phyloP scores from a whole-genome alignment of 495 filamentous ascomycete species.

The Aspergillus hancockii region DNA sequence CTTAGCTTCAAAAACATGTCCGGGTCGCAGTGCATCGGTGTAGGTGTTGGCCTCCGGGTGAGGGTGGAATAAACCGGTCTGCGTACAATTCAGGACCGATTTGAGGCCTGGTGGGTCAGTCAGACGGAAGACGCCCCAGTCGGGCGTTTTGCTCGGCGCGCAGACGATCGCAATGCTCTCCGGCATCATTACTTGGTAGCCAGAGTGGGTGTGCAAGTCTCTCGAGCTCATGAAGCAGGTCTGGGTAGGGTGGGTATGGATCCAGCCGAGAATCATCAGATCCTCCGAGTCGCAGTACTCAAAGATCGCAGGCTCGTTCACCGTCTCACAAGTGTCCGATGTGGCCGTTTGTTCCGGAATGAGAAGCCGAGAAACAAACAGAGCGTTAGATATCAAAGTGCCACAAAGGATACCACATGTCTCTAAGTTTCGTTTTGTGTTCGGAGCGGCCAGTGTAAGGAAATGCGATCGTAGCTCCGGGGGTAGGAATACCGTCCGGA shows the following conservation, averaged over 20 bases:
- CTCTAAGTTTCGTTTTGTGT: constrained; percentile 81
- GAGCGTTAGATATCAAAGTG: constrained; percentile 84
- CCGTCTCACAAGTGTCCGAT: constrained; percentile 89
- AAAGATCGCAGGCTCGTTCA: constrained; percentile 78
- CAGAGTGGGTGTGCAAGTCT: constrained; percentile 88
- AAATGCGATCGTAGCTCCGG: constrained; percentile 70
- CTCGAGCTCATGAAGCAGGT: constrained; percentile 97
- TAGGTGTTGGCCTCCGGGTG: constrained; percentile 75
- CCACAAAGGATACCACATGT: constrained; percentile 95
- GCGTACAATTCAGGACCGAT: constrained; percentile 72
- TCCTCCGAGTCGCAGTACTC: constrained; percentile 87
- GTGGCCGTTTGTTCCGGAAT: constrained; percentile 91
- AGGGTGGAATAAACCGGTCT: constrained; percentile 81
- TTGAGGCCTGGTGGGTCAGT: constrained; percentile 89
- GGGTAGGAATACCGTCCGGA: constrained; percentile 87
- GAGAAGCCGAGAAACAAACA: constrained; percentile 84
- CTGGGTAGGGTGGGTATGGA: constrained; percentile 95
- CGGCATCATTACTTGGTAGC: constrained; percentile 90
- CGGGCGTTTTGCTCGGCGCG: constrained; percentile 77
- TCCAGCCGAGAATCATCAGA: constrained; percentile 91
- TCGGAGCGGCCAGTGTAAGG: constrained; percentile 66
- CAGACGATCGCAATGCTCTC: constrained; percentile 98
- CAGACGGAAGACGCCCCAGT: constrained; percentile 89
- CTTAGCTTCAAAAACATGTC: constrained; percentile 81
- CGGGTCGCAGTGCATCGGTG: constrained; percentile 76